These are phyloP conservation scores for Monosporascus sp. DNA, from an alignment of 2,329 filamentous ascomycete species.

Conservation along the genomic window DNA sequence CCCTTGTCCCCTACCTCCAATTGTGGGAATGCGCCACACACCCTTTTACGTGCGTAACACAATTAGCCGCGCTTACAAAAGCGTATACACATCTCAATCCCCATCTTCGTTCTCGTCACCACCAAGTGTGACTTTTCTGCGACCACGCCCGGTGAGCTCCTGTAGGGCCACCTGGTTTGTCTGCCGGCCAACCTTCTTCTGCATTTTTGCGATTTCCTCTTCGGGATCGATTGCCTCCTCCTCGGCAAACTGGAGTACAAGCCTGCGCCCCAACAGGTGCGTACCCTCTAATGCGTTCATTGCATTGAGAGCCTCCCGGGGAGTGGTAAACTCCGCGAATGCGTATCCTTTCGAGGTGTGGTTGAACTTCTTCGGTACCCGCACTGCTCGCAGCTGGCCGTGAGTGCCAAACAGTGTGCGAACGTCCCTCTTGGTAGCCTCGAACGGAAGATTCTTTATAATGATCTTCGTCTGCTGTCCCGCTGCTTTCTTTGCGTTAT, in stretches of 20 bases:
- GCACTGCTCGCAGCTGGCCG: slow-evolving; percentile 85
- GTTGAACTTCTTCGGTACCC: slow-evolving; percentile 93
- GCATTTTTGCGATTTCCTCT: slow-evolving; percentile 94
- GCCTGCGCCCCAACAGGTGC: slow-evolving; percentile 81
- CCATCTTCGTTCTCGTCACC: slow-evolving; percentile 54
- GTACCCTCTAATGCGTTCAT: slow-evolving; percentile 88
- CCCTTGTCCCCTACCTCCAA: slow-evolving; percentile 16
- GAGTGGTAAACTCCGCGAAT: slow-evolving; percentile 91
- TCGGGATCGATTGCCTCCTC: slow-evolving; percentile 87
- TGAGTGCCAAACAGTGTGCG: slow-evolving; percentile 81
- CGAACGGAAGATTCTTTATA: slow-evolving; percentile 97
- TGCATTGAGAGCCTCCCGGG: slow-evolving; percentile 83
- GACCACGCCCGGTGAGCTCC: slow-evolving; percentile 74
- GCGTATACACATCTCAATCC: slow-evolving; percentile 22
- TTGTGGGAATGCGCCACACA: slow-evolving; percentile 20
- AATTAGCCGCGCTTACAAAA: slow-evolving; percentile 19
- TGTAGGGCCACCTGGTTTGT: slow-evolving; percentile 86
- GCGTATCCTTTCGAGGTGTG: slow-evolving; percentile 85
- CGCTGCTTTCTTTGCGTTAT: slow-evolving; percentile 74
- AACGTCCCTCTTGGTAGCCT: slow-evolving; percentile 89
- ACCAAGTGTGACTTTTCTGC: slow-evolving; percentile 84
- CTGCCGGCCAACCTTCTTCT: slow-evolving; percentile 88
- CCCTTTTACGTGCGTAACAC: slow-evolving; percentile 14
- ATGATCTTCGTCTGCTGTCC: slow-evolving; percentile 83
- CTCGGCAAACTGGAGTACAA: slow-evolving; percentile 88